phyloP scores from a whole-genome alignment of 768 basidiomycete genomes.

The Dacryopinax primogenitus region DNA sequence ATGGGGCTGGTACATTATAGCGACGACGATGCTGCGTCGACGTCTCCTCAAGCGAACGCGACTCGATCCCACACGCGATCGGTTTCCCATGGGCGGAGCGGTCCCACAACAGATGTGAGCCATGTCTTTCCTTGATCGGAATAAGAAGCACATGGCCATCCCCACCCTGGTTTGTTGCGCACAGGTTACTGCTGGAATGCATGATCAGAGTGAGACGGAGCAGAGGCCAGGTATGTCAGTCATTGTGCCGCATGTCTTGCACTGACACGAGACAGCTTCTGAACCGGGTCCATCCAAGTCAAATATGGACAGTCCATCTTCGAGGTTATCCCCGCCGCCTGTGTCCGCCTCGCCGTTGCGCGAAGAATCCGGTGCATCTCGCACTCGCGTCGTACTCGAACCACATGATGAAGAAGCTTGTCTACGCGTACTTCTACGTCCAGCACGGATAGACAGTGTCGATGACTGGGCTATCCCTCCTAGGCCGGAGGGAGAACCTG shows the following conservation, averaged over 20 bases:
- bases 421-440: slow-evolving; percentile 46
- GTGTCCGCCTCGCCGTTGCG: background rate
- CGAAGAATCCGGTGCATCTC: background rate
- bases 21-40: background rate
- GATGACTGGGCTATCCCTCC: slow-evolving; percentile 70
- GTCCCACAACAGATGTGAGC: background rate
- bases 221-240: background rate
- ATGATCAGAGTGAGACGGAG: background rate
- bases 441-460: slow-evolving; percentile 50
- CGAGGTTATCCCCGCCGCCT: background rate
- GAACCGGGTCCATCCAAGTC: background rate
- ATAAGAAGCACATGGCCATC: slow-evolving; percentile 8
- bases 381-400: slow-evolving; percentile 1
- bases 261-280: background rate
- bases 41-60: background rate
- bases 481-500: slow-evolving; percentile 40
- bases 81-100: background rate
- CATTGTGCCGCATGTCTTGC: background rate
- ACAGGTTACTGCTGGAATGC: background rate
- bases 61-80: background rate
- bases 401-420: slow-evolving; percentile 33
- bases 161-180: background rate
- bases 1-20: slow-evolving; percentile 2
- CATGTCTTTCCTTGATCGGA: background rate
- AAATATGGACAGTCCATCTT: background rate